phyloP scores from a whole-genome alignment of 495 filamentous ascomycete genomes.

The Trichoderma parareesei region DNA sequence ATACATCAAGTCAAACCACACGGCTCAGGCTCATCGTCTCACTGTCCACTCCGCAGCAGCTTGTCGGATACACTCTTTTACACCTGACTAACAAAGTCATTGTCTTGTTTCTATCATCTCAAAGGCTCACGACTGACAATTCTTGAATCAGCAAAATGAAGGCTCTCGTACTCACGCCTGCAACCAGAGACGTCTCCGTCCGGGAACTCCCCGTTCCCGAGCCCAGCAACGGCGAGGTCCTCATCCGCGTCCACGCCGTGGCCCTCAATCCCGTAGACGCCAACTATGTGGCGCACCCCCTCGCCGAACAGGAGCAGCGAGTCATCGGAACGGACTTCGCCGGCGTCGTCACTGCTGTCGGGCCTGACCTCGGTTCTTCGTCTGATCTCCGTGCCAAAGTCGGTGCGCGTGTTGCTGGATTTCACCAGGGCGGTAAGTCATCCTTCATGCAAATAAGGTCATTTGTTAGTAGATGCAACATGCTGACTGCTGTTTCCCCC shows the following conservation, averaged over 20 bases:
- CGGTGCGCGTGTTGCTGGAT: conserved; percentile 8
- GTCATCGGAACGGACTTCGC: conserved; percentile 39
- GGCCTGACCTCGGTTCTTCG: not conserved
- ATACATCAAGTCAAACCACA: not conserved
- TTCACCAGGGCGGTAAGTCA: conserved; percentile 16
- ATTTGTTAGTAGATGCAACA: not conserved
- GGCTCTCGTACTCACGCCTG: conserved; percentile 4
- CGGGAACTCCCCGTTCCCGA: conserved; percentile 20
- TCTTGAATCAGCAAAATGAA: not conserved
- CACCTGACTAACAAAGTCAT: not conserved
- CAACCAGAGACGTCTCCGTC: conserved; percentile 11
- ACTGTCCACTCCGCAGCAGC: not conserved
- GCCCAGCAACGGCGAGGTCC: conserved; percentile 22
- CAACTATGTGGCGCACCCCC: conserved; percentile 25
- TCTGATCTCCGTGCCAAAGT: not conserved
- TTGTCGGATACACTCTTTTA: not conserved
- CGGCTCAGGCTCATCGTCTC: too few relatives aligned
- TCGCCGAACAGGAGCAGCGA: conserved; percentile 15
- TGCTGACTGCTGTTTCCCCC: conserved; percentile 7
- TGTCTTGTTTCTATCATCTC: not conserved
- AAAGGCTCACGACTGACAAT: too few relatives aligned
- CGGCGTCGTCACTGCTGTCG: conserved; percentile 27
- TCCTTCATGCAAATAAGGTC: not conserved
- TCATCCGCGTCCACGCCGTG: conserved; percentile 35
- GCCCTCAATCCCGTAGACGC: conserved; percentile 34